phyloP scores from a whole-genome alignment of 352 stramenopile species.

The Pythium dissotocum region DNA sequence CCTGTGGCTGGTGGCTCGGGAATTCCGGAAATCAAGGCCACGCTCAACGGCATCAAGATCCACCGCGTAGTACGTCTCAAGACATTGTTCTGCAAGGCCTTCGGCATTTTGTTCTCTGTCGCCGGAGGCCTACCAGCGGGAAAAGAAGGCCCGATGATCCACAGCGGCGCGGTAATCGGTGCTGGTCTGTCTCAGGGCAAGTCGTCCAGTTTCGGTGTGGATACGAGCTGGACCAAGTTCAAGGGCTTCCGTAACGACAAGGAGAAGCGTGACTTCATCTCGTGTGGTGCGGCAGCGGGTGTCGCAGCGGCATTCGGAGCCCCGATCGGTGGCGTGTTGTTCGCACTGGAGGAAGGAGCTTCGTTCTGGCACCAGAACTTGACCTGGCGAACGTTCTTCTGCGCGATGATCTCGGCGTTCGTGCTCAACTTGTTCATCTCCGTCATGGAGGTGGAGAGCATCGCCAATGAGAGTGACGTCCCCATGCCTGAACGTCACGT shows the following conservation, averaged over 20 bases:
- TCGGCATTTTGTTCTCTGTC: constrained; percentile 88
- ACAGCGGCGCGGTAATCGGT: constrained; percentile 92
- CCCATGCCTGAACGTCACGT: constrained; percentile 32
- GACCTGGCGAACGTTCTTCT: constrained; percentile 98
- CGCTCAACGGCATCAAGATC: constrained; percentile 98
- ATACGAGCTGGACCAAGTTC: constrained; percentile 90
- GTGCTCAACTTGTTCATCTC: constrained; percentile 88
- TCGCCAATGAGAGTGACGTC: constrained; percentile 32
- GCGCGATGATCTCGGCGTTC: constrained; percentile 92
- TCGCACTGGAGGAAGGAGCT: constrained; percentile 97
- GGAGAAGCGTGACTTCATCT: constrained; percentile 97
- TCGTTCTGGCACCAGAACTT: constrained; percentile 98
- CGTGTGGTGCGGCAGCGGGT: constrained; percentile 95
- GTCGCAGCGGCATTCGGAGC: constrained; percentile 97
- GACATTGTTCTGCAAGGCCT: constrained; percentile 96
- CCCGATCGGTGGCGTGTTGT: constrained; percentile 98
- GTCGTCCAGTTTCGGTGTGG: constrained; percentile 81
- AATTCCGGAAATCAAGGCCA: constrained; percentile 98
- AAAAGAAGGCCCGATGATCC: constrained; percentile 92
- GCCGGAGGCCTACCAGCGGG: constrained; percentile 71
- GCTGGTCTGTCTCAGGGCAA: constrained; percentile 95
- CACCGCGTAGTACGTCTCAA: constrained; percentile 95
- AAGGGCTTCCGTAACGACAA: constrained; percentile 94
- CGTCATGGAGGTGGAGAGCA: constrained; percentile 57
- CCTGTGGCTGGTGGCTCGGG: constrained; percentile 94